phyloP scores from a whole-genome alignment of 2,329 filamentous ascomycete genomes.

The Ascochyta viciae-villosae region DNA sequence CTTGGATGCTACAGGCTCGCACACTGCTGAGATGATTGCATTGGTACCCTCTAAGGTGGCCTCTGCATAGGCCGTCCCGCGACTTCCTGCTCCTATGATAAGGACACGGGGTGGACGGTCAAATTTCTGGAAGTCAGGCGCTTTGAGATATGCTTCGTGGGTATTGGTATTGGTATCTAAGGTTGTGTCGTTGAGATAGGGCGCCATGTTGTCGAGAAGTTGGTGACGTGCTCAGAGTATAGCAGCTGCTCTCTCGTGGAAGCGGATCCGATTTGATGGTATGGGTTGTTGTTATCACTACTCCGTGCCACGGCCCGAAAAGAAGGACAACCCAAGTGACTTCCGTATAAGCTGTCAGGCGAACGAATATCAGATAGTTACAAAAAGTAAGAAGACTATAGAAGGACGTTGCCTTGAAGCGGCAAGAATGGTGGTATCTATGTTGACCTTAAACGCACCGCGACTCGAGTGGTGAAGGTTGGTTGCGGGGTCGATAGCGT shows the following conservation, averaged over 20 bases:
- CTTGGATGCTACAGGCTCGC: slow-evolving; percentile 82
- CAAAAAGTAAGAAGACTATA: neutral
- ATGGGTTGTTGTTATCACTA: too few relatives aligned
- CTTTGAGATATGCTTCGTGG: slow-evolving; percentile 20
- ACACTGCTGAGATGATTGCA: slow-evolving; percentile 77
- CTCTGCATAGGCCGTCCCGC: slow-evolving; percentile 47
- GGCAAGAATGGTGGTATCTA: neutral
- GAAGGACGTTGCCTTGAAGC: neutral
- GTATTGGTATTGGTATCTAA: neutral
- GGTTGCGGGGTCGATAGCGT: slow-evolving; percentile 4
- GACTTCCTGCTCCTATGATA: slow-evolving; percentile 50
- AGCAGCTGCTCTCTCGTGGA: too few relatives aligned
- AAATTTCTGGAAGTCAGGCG: slow-evolving; percentile 31
- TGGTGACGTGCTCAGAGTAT: too few relatives aligned
- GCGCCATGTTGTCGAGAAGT: neutral
- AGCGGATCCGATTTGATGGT: too few relatives aligned
- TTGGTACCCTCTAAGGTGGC: slow-evolving; percentile 33
- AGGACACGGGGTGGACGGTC: slow-evolving; percentile 39
- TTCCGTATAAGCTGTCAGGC: neutral
- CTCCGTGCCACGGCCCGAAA: too few relatives aligned
- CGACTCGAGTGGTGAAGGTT: neutral
- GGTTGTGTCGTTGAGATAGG: neutral
- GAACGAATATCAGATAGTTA: too few relatives aligned
- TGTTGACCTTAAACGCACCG: neutral
- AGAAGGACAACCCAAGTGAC: too few relatives aligned